These are phyloP conservation scores for Xylaria nigripes DNA, from an alignment of 495 filamentous ascomycete genomes.

Conservation along the genomic window DNA sequence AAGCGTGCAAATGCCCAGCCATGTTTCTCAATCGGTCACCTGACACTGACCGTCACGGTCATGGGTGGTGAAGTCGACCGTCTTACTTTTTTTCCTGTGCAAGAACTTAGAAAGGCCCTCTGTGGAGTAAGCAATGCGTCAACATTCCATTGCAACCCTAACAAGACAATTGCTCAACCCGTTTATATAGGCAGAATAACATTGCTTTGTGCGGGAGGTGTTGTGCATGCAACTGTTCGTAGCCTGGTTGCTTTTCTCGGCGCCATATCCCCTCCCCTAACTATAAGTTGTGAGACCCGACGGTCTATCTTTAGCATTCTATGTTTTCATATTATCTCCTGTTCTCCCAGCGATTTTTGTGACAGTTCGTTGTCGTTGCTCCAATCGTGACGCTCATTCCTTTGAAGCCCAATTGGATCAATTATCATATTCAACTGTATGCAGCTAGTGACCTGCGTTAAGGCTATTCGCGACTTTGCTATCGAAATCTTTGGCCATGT, in stretches of 20 bases:
- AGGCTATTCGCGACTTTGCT: slow-evolving; percentile 6
- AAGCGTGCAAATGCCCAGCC: background rate
- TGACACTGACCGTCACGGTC: background rate
- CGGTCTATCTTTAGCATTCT: slow-evolving; percentile 4
- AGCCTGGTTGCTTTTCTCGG: slow-evolving; percentile 8
- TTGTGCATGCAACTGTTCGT: background rate
- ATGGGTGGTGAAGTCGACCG: background rate
- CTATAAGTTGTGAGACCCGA: slow-evolving; percentile 7
- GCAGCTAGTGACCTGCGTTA: background rate
- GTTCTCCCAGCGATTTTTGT: background rate
- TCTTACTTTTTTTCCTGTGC: background rate
- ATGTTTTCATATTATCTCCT: background rate
- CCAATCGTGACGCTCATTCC: background rate
- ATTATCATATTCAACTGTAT: background rate
- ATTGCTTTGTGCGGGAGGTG: slow-evolving; percentile 4
- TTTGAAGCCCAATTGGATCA: background rate
- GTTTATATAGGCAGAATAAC: background rate
- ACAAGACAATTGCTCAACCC: background rate
- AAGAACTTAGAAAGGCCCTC: no score
- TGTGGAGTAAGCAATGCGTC: no score
- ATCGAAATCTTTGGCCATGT: slow-evolving; percentile 23
- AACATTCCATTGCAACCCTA: background rate
- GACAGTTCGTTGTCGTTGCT: background rate
- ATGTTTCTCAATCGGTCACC: background rate
- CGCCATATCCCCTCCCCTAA: background rate